phyloP scores from a whole-genome alignment of 2,329 filamentous ascomycete genomes.

The Diaporthe amygdali region DNA sequence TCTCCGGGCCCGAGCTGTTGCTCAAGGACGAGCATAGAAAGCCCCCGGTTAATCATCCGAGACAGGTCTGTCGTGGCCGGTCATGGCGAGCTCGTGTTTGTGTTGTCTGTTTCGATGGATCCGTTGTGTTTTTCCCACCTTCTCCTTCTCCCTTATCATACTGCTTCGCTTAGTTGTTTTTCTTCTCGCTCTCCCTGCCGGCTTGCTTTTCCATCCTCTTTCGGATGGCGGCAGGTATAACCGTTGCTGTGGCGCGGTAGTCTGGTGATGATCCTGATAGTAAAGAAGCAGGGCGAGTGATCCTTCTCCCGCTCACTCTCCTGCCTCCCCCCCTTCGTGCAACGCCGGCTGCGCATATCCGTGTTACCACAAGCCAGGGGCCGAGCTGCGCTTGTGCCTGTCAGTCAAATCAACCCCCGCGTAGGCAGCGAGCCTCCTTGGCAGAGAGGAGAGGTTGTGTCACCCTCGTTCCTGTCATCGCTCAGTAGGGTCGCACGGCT shows the following conservation, averaged over 20 bases:
- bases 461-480: not conserved
- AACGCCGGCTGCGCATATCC: slow-evolving; percentile 15
- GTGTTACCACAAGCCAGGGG: not conserved
- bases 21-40: not conserved
- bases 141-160: not conserved
- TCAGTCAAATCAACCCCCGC: not conserved
- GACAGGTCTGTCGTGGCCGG: not conserved
- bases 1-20: not conserved
- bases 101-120: not conserved
- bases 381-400: not conserved
- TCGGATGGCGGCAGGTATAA: slow-evolving; percentile 11
- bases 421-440: not conserved
- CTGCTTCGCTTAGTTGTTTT: not conserved
- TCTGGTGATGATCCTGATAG: not conserved
- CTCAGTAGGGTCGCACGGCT: slow-evolving; percentile 4
- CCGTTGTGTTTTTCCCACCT: not conserved
- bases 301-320: not conserved
- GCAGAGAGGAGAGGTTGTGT: not conserved
- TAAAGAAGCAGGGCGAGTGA: slow-evolving; percentile 7
- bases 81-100: not conserved
- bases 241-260: slow-evolving; percentile 14
- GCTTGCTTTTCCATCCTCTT: not conserved
- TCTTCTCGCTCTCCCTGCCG: not conserved
- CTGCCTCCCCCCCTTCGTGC: not conserved
- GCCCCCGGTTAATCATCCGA: slow-evolving; percentile 9